These are phyloP conservation scores for Eleusine coracana DNA, from an alignment of 176 grass and related monocot species.

Conservation along the genomic window DNA sequence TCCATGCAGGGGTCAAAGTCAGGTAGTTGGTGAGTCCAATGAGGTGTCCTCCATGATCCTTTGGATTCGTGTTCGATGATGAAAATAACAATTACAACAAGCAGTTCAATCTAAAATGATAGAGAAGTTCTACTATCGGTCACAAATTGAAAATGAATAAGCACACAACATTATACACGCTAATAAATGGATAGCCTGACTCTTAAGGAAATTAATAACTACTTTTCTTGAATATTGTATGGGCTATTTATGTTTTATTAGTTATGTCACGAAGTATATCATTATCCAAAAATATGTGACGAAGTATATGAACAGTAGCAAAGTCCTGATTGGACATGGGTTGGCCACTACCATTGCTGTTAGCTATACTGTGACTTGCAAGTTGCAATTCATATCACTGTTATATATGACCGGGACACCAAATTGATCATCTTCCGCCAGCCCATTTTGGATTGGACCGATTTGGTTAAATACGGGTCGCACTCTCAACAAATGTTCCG, in stretches of 20 bases:
- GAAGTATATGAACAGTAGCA: background rate
- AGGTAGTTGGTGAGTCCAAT: background rate
- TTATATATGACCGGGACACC: background rate
- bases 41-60: background rate
- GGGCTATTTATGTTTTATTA: background rate
- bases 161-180: background rate
- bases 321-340: background rate
- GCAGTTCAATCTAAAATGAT: background rate
- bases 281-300: background rate
- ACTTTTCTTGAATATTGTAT: background rate
- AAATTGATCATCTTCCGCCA: background rate
- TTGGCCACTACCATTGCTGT: background rate
- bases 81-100: background rate
- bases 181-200: background rate
- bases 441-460: slow-evolving; percentile 29
- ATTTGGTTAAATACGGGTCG: background rate
- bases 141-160: background rate
- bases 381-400: background rate
- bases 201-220: background rate
- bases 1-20: background rate
- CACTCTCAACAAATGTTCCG: background rate
- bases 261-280: background rate
- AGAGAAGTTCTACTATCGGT: background rate
- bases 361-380: background rate
- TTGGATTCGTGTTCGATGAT: background rate